phyloP scores from a whole-genome alignment of 2,329 filamentous ascomycete species.

The Monosporascus sp. region DNA sequence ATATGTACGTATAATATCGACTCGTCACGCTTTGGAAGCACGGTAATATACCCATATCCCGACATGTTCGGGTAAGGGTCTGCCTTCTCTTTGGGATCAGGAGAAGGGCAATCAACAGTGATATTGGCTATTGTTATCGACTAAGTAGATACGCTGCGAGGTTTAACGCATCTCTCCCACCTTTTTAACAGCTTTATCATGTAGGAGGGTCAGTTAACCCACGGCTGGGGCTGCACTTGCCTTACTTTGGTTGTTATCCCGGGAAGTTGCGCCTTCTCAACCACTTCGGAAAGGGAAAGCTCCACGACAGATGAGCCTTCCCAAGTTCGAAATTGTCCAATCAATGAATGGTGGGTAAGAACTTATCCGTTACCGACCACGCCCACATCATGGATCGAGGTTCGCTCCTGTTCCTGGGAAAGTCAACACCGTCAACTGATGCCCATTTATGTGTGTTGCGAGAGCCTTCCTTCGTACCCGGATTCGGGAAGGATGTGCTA shows the following conservation, averaged over 20 bases:
- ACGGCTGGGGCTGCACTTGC: no score
- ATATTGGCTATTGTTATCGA: background rate
- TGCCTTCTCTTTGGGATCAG: no score
- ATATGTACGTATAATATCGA: slow-evolving; percentile 5
- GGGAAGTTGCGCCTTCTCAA: background rate
- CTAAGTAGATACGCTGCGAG: no score
- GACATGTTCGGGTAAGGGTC: background rate
- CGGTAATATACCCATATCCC: background rate
- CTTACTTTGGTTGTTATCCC: no score
- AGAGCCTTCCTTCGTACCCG: background rate
- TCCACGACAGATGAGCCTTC: background rate
- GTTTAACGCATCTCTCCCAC: no score
- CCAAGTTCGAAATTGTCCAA: background rate
- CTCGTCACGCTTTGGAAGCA: background rate
- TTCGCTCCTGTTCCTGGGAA: no score
- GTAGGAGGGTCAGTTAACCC: no score
- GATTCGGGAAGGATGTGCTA: background rate
- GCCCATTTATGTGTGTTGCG: background rate
- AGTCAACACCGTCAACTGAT: background rate
- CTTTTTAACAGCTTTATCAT: no score
- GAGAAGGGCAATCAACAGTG: background rate
- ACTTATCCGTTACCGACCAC: background rate
- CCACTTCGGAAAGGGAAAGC: background rate
- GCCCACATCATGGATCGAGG: no score
- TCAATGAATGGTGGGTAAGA: background rate